Base-by-base conservation (phyloP, 805 yeast species). In the Ogataea haglerorum region DNA sequence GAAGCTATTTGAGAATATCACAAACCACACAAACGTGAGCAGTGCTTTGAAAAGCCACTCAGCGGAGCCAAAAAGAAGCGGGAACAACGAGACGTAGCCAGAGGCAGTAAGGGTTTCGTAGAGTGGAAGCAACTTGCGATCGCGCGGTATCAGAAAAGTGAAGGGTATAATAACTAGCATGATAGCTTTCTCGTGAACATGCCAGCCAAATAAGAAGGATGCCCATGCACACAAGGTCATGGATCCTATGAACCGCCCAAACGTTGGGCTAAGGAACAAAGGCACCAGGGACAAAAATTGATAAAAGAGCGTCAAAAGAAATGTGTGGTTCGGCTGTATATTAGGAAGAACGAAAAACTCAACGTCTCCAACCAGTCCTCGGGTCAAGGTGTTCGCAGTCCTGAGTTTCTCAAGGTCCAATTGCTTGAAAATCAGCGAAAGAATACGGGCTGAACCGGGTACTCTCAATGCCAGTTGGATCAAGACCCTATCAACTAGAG, bases 121-220 rank as follows among this genome's bases (percentile, higher is more conserved):
- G 0, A 91, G 75, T 5, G 79, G 74, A 30, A 90, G 63, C 24
- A 90, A 65, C 40, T 95, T 72, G 44, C 82, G 73, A 56, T 88
- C 96, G 27, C 75, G 70, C 10, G 80, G 70, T 3, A 82, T 84
- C 19, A 90, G 63, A 58, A 93, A 82, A 6, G 93, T 74, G 60
- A 87, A 80, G 1, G 99, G 99, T 50, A 93, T 76, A 7, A 93
- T 84, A 3, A 91, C 82, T 15, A 90, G 61, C 71, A 93, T 73
- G n/a, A 93, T 78, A 0, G 98, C 98, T 72, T 93, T 93, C 63
- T 93, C 99, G 65, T 93, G 99, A 17, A 93, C 99, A 57, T 93
- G 98, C 97, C 98, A 93, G 5, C 99, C 99, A 64, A 93, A 93
- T 35, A 93, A 65, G 57, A 86, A 93, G 2, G 96, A 85, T 0